phyloP scores from a whole-genome alignment of 495 filamentous ascomycete species.

The Pyronema domesticum region DNA sequence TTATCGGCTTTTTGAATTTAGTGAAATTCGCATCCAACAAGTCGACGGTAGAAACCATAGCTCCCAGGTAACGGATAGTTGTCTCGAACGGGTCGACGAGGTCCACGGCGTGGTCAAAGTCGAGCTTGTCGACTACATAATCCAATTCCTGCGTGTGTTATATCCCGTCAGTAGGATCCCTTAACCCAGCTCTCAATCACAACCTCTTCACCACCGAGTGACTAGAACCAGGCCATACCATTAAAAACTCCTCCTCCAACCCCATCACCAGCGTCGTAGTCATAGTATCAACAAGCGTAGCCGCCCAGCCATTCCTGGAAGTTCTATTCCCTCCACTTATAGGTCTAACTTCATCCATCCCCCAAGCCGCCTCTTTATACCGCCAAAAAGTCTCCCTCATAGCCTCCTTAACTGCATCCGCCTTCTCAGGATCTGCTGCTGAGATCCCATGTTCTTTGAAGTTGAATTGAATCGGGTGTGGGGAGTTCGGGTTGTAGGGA shows the following conservation, averaged over 20 bases:
- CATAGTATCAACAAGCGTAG: constrained; percentile 23
- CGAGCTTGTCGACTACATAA: constrained; percentile 15
- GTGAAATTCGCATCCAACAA: constrained; percentile 17
- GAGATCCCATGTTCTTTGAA: constrained; percentile 23
- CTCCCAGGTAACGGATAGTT: constrained; percentile 24
- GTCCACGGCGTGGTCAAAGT: constrained; percentile 16
- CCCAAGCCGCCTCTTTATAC: constrained; percentile 22
- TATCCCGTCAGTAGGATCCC: background rate
- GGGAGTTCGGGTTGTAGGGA: background rate
- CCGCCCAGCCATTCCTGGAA: constrained; percentile 23
- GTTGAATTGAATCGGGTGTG: constrained; percentile 12
- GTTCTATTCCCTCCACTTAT: constrained; percentile 15
- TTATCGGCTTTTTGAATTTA: constrained; percentile 5
- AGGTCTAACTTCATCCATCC: constrained; percentile 20
- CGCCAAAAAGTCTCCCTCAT: constrained; percentile 24
- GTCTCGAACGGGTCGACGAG: constrained; percentile 25
- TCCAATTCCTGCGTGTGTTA: constrained; percentile 16
- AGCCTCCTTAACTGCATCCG: constrained; percentile 27
- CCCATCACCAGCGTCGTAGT: constrained; percentile 24
- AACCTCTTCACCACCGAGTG: background rate
- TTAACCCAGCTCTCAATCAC: background rate
- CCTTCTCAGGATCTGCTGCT: constrained; percentile 37
- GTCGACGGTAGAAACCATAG: constrained; percentile 22
- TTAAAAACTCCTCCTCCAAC: constrained; percentile 22
- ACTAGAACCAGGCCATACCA: constrained; percentile 8